phyloP scores from a whole-genome alignment of 257 asterid genomes.

The Jacaranda copaia region DNA sequence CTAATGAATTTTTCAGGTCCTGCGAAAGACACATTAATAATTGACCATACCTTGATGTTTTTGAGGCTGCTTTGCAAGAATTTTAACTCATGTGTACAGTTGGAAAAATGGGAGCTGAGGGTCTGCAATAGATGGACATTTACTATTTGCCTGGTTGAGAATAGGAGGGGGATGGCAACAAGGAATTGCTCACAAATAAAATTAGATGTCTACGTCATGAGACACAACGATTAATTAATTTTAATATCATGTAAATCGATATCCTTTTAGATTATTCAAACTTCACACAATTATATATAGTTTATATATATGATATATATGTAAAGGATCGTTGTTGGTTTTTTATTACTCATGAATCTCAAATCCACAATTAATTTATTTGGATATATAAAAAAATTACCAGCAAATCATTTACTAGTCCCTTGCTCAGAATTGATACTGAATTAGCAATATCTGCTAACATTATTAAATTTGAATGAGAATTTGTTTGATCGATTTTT shows the following conservation, averaged over 20 bases:
- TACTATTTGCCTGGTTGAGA: conserved; percentile 21
- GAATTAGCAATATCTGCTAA: too few species aligned
- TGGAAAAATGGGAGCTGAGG: conserved; percentile 6
- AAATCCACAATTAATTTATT: too few species aligned
- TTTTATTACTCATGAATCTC: too few species aligned
- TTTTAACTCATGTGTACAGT: background rate
- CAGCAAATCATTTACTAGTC: too few species aligned
- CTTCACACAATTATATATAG: background rate
- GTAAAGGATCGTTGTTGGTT: background rate
- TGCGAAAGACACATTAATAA: conserved; percentile 27
- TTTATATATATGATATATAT: too few species aligned
- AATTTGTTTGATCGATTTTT: too few species aligned
- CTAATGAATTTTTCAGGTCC: conserved; percentile 27
- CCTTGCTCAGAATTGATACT: too few species aligned
- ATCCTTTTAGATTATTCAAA: background rate
- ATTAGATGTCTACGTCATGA: background rate
- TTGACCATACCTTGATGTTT: conserved; percentile 31
- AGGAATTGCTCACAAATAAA: background rate
- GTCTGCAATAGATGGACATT: background rate
- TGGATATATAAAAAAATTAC: too few species aligned
- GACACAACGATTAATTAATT: background rate
- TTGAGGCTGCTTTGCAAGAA: conserved; percentile 1
- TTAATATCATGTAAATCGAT: background rate
- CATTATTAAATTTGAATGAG: too few species aligned
- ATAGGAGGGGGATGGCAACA: background rate